A percentile compares a stretch with the other conserved stretches of the same genome.
phyloP scores from a whole-genome alignment of 1,284 basidiomycete genomes.

The Apiotrichum siamense region DNA sequence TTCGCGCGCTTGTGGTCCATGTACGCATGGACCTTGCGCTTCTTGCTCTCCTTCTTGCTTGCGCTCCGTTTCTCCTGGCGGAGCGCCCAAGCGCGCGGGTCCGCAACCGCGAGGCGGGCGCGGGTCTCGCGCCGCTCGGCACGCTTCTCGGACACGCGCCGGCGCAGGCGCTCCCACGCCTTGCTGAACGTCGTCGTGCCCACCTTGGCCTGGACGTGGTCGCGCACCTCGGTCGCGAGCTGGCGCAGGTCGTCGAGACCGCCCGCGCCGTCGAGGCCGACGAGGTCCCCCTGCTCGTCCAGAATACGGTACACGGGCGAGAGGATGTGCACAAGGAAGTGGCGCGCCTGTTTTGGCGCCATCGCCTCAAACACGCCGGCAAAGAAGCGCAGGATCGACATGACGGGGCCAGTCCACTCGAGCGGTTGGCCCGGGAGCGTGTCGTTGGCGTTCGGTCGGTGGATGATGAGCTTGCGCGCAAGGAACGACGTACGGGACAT shows the following conservation, averaged over 20 bases:
- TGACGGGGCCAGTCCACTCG: conserved; percentile 72
- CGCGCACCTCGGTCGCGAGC: conserved; percentile 76
- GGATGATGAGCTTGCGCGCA: conserved; percentile 52
- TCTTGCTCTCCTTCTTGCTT: conserved; percentile 73
- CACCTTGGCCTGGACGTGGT: conserved; percentile 77
- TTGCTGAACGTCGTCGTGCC: conserved; percentile 73
- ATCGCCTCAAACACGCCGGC: conserved; percentile 79
- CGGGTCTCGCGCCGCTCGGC: conserved; percentile 60
- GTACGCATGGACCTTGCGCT: conserved; percentile 57
- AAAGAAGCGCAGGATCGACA: conserved; percentile 83
- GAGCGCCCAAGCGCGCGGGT: conserved; percentile 52
- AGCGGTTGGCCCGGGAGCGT: conserved; percentile 45
- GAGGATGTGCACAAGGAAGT: conserved; percentile 75
- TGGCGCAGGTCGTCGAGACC: conserved; percentile 67
- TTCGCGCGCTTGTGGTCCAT: conserved; percentile 11
- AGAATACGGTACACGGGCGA: conserved; percentile 78
- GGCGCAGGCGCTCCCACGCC: conserved; percentile 72
- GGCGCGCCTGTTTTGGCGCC: conserved; percentile 55
- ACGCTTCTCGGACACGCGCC: conserved; percentile 62
- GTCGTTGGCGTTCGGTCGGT: conserved; percentile 44
- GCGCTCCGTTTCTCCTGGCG: conserved; percentile 71
- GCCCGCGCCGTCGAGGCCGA: conserved; percentile 57
- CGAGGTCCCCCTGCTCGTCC: conserved; percentile 62
- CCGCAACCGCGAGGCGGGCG: conserved; percentile 22
- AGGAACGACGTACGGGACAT: conserved; percentile 92